A percentile compares a stretch with the other conserved stretches of the same genome.
phyloP scores from a whole-genome alignment of 352 stramenopile species.

The Blastocystis sp. region DNA sequence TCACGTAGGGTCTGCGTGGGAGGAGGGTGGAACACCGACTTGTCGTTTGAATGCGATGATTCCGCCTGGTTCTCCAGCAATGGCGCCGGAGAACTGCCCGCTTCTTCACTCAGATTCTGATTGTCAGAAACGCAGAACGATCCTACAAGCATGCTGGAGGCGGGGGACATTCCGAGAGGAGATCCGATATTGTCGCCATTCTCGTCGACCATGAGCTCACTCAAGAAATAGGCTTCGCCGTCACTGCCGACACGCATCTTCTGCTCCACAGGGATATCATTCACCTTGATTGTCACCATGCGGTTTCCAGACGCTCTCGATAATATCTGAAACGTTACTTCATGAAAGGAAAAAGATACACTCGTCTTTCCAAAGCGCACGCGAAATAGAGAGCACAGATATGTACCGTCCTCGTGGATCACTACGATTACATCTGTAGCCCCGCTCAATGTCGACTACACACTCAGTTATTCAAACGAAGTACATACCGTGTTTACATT shows the following conservation, averaged over 20 bases:
- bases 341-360: neutral
- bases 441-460: conserved; percentile 34
- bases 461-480: neutral
- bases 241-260: conserved; percentile 48
- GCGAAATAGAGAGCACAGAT: conserved; percentile 35
- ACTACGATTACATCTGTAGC: conserved; percentile 41
- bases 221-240: conserved; percentile 39
- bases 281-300: conserved; percentile 14
- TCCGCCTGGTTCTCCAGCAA: neutral
- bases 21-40: neutral
- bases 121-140: neutral
- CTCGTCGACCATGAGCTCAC: conserved; percentile 15
- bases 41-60: neutral
- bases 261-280: conserved; percentile 19
- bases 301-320: conserved; percentile 32
- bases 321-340: neutral
- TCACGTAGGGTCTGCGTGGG: neutral
- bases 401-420: conserved; percentile 24
- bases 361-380: conserved; percentile 51
- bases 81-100: neutral
- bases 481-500: conserved; percentile 33
- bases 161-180: conserved; percentile 4
- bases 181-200: conserved; percentile 26
- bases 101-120: conserved; percentile 13
- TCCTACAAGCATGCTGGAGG: conserved; percentile 30